phyloP scores from a whole-genome alignment of 148 eudicot genomes.

The Vaccinium vitisidaea region DNA sequence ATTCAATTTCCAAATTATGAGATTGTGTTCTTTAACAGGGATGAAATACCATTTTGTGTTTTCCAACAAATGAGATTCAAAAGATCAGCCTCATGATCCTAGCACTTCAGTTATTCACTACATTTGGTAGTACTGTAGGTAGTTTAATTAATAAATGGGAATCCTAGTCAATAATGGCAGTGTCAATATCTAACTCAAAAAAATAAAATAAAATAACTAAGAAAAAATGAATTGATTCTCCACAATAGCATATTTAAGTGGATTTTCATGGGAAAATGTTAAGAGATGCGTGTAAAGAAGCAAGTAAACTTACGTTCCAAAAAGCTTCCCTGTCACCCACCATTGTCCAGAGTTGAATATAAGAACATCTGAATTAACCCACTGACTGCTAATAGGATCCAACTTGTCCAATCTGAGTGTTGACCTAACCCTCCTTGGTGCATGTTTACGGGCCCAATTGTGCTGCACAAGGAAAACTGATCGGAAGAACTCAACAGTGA shows the following conservation, averaged over 20 bases:
- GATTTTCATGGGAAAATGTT: neutral
- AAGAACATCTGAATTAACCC: conserved; percentile 77
- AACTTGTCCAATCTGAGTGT: conserved; percentile 68
- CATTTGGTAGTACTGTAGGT: neutral
- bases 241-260: neutral
- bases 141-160: neutral
- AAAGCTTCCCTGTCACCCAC: conserved; percentile 92
- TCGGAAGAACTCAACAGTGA: conserved; percentile 78
- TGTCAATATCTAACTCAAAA: neutral
- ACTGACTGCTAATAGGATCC: conserved; percentile 64
- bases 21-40: no score
- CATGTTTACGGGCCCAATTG: conserved; percentile 49
- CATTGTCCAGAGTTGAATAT: conserved; percentile 92
- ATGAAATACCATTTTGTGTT: neutral
- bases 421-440: conserved; percentile 75
- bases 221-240: neutral
- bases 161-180: neutral
- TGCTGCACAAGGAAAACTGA: conserved; percentile 71
- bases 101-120: neutral
- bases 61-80: neutral
- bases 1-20: neutral
- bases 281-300: neutral
- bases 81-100: neutral
- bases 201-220: no score
- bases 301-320: conserved; percentile 62